These are phyloP conservation scores for Coprinopsis strossmayeri DNA, from an alignment of 768 basidiomycete genomes.

Conservation along the genomic window DNA sequence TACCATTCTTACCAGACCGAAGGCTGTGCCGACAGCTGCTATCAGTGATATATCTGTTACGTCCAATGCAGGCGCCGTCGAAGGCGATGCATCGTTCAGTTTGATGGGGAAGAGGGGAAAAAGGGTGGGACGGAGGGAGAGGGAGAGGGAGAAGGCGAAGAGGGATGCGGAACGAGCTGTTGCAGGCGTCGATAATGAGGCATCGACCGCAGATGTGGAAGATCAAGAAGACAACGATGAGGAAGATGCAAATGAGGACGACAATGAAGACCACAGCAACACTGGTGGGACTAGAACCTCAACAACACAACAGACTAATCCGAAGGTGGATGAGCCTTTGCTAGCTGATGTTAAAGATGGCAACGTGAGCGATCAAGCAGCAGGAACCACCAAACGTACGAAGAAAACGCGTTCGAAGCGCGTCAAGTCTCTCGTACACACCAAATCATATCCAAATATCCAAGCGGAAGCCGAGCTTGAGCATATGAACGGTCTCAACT, in stretches of 20 bases:
- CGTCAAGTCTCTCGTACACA: slow-evolving; percentile 7
- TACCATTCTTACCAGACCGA: neutral
- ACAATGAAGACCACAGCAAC: neutral
- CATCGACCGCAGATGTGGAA: slow-evolving; percentile 2
- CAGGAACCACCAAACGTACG: slow-evolving; percentile 4
- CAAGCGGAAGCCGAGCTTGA: neutral
- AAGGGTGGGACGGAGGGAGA: slow-evolving; percentile 19
- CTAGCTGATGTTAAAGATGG: too few relatives aligned
- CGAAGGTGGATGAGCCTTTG: too few relatives aligned
- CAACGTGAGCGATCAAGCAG: slow-evolving; percentile 5
- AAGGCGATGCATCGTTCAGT: slow-evolving; percentile 4
- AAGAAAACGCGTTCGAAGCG: slow-evolving; percentile 9
- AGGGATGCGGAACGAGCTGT: slow-evolving; percentile 13
- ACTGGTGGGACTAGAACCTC: too few relatives aligned
- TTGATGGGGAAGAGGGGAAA: slow-evolving; percentile 19
- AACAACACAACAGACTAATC: too few relatives aligned
- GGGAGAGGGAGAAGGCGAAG: slow-evolving; percentile 19
- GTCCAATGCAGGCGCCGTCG: slow-evolving; percentile 1
- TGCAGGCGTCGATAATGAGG: neutral
- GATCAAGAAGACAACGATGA: slow-evolving; percentile 12
- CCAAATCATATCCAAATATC: slow-evolving; percentile 13
- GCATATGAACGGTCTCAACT: too few relatives aligned
- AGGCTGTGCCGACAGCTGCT: neutral
- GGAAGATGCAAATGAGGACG: neutral
- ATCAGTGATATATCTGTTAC: neutral